Evolutionary conservation across 208 protist genomes (phyloP).

Genomic region (Leishmania arabica): DNA sequence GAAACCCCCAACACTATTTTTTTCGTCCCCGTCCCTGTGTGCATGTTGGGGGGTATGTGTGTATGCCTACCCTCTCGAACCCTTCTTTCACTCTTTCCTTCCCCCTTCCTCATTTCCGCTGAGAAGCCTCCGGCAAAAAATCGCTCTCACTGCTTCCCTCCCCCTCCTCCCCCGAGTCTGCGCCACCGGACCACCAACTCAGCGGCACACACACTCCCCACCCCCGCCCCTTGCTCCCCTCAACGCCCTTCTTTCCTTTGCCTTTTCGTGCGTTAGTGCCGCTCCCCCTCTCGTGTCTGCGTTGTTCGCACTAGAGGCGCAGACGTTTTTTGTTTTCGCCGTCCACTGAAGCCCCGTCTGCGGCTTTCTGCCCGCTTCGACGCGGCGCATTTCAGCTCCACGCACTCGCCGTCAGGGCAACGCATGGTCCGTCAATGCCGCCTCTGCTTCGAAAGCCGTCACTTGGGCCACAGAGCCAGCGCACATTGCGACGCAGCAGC

Average conservation of each 20-base stretch:
- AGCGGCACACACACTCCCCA: neutral
- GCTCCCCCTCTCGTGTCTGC: neutral
- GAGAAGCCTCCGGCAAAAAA: neutral
- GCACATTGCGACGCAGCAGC: neutral
- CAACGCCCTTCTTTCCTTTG: slow-evolving; percentile 11
- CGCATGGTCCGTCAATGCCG: neutral
- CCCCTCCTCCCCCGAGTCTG: neutral
- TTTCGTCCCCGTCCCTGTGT: neutral
- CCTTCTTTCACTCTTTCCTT: neutral
- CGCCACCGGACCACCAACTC: neutral
- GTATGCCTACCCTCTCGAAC: neutral
- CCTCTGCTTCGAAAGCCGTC: slow-evolving; percentile 3
- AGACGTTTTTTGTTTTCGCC: neutral
- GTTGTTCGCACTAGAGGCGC: neutral
- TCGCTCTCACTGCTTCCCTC: neutral
- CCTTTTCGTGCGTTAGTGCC: neutral
- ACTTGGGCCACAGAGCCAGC: neutral
- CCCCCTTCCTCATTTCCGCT: neutral
- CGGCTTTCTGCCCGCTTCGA: neutral
- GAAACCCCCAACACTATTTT: neutral
- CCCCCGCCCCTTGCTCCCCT: neutral
- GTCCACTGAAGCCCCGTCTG: neutral
- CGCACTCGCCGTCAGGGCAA: neutral
- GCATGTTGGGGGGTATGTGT: neutral
- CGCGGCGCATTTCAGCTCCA: neutral